Evolutionary conservation across 2,329 filamentous ascomycete species (phyloP).

Genomic region (Aplosporella prunicola): DNA sequence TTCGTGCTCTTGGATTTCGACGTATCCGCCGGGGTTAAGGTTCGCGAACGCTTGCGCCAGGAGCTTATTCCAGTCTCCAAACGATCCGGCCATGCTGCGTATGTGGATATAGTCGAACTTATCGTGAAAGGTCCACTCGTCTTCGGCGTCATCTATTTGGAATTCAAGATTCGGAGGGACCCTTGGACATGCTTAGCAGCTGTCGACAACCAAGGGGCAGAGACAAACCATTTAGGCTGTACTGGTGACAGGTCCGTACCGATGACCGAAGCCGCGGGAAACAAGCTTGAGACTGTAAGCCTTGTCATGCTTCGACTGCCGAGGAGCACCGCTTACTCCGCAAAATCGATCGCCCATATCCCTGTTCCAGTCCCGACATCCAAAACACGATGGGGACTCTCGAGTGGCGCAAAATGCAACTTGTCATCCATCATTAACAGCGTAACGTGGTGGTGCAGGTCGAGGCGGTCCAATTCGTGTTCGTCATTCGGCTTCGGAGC

Average conservation of each 20-base stretch:
- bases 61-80: conserved; percentile 45
- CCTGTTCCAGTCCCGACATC: conserved; percentile 24
- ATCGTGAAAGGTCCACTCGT: conserved; percentile 44
- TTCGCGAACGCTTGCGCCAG: conserved; percentile 32
- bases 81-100: conserved; percentile 41
- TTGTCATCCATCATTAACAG: conserved; percentile 26
- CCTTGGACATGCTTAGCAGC: conserved; percentile 10
- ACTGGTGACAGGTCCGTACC: conserved; percentile 25
- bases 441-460: conserved; percentile 30
- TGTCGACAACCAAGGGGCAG: no score
- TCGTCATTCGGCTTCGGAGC: conserved; percentile 24
- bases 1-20: conserved; percentile 40
- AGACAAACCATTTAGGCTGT: conserved; percentile 15
- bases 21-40: conserved; percentile 42
- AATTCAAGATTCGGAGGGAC: conserved; percentile 17
- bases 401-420: conserved; percentile 26
- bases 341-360: conserved; percentile 26
- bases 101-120: conserved; percentile 50
- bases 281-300: conserved; percentile 14
- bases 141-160: conserved; percentile 27
- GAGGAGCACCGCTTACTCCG: conserved; percentile 16
- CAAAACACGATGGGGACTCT: conserved; percentile 10
- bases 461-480: conserved; percentile 26
- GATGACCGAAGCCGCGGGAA: conserved; percentile 22
- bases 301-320: no score